Evolutionary conservation across 306 rosid genomes (phyloP), one percentile per base, ranked within the genome.

Genomic region (Carpinus fangiana): DNA sequence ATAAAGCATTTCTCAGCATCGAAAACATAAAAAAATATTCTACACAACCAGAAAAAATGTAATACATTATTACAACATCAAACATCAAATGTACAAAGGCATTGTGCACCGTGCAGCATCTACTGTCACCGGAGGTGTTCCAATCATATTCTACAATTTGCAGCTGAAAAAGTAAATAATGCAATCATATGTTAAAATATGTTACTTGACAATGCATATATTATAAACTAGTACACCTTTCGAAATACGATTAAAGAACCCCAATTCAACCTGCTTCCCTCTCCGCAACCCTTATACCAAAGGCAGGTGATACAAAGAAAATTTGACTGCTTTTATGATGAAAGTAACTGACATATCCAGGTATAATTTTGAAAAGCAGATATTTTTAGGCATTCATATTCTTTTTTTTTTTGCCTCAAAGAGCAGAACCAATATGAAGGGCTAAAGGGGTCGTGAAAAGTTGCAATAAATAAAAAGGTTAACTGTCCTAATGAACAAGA

Each of bases 61-160:
- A 66, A 8, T 17, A 65, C 12, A 17, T 38, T 36, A 17, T 38
- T 36, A 36, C 17, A 12, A 66, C 48, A 38, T 66, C 48, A 17
- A n/a, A 36, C 48, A 64, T 17, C 21, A 65, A 82, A 61, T 74
- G 54, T 31, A 53, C 62, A 5, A 12, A 52, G 77, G 65, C 73
- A 59, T 72, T 59, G 78, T 67, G 65, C 73, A 59, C 67, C 52
- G 78, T 67, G 51, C 73, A 60, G 71, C 78, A 60, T 67, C 80
- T n/a, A 52, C 45, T 45, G 57, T 76, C 80, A 69, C 75, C 82
- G 75, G 67, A 76, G 71, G 48, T 38, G 8, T 41, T 66, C 71
- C 21, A 73, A 55, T 86, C 92, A 93, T 81, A 93, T 93, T 77
- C 98, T 85, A 82, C 98, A 93, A 85, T 89, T 90, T 80, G 94